These are phyloP conservation scores for Xeromyces bisporus DNA, from an alignment of 495 filamentous ascomycete species.

Conservation along the genomic window DNA sequence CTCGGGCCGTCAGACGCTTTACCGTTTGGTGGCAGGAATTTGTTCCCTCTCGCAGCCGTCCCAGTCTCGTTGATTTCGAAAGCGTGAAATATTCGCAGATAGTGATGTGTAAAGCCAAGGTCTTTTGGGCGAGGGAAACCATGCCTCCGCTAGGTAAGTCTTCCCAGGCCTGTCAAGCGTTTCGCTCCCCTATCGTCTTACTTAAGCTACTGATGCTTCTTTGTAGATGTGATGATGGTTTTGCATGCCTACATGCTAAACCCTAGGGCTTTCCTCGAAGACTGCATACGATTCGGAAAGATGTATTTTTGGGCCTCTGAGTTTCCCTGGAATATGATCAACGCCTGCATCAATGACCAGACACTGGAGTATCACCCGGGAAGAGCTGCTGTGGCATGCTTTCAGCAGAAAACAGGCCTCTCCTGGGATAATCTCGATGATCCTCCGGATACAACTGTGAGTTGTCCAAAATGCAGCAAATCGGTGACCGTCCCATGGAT, in stretches of 20 bases:
- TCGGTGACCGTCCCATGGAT: slow-evolving; percentile 42
- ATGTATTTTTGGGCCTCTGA: slow-evolving; percentile 44
- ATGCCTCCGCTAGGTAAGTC: slow-evolving; percentile 21
- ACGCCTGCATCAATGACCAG: slow-evolving; percentile 42
- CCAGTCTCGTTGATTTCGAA: slow-evolving; percentile 2
- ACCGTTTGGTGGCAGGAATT: slow-evolving; percentile 46
- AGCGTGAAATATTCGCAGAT: slow-evolving; percentile 6
- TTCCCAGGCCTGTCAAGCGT: too few relatives aligned
- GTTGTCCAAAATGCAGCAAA: slow-evolving; percentile 39
- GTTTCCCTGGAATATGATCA: slow-evolving; percentile 54
- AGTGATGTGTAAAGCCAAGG: not conserved
- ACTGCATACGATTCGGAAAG: slow-evolving; percentile 47
- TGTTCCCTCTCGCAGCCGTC: slow-evolving; percentile 4
- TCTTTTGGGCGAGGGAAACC: slow-evolving; percentile 6
- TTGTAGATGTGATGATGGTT: slow-evolving; percentile 74
- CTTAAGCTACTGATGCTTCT: too few relatives aligned
- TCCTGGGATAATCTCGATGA: slow-evolving; percentile 47
- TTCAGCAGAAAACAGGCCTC: slow-evolving; percentile 32
- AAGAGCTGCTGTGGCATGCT: slow-evolving; percentile 25
- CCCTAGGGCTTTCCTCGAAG: slow-evolving; percentile 60
- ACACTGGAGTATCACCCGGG: slow-evolving; percentile 45
- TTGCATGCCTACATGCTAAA: slow-evolving; percentile 83
- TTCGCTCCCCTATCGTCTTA: too few relatives aligned
- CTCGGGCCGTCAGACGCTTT: slow-evolving; percentile 58
- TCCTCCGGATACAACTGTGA: slow-evolving; percentile 25